Conservation (phyloP, 208 protist genomes). For the Trypanosoma cruzi region DNA sequence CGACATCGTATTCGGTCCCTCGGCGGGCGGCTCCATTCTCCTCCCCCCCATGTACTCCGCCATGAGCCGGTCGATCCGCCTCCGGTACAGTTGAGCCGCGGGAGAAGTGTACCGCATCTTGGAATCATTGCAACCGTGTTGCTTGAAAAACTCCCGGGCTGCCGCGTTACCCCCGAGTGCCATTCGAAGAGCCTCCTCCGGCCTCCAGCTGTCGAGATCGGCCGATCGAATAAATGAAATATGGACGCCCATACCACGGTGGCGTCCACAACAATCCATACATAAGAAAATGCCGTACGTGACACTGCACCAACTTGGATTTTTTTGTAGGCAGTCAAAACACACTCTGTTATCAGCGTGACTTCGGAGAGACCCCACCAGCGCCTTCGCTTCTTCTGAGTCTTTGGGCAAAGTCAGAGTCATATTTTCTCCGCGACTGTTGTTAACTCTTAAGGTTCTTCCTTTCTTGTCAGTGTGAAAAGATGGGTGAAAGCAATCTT, state of each 20-base stretch:
- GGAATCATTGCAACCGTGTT: conserved; percentile 77
- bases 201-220: conserved; percentile 91
- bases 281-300: conserved; percentile 97
- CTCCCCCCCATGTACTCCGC: conserved; percentile 35
- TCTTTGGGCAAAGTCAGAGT: conserved; percentile 40
- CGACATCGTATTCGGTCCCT: background rate
- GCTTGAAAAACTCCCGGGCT: conserved; percentile 77
- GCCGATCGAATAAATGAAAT: conserved; percentile 96
- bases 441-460: background rate
- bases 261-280: conserved; percentile 95
- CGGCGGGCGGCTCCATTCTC: background rate
- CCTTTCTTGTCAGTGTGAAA: background rate
- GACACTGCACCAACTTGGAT: conserved; percentile 96
- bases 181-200: conserved; percentile 86
- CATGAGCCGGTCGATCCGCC: conserved; percentile 68
- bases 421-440: background rate
- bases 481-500: background rate
- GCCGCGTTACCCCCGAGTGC: conserved; percentile 88
- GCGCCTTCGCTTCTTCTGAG: conserved; percentile 73
- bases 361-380: conserved; percentile 63
- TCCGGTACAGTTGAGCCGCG: conserved; percentile 67
- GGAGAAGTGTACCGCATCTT: conserved; percentile 70
- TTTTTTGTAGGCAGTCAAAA: conserved; percentile 97
- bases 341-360: conserved; percentile 89
- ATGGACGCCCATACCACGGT: conserved; percentile 96